A percentile compares a stretch with the other conserved stretches of the same genome.
Conservation (phyloP, 345 rosid genomes). For the Balakata baccata region DNA sequence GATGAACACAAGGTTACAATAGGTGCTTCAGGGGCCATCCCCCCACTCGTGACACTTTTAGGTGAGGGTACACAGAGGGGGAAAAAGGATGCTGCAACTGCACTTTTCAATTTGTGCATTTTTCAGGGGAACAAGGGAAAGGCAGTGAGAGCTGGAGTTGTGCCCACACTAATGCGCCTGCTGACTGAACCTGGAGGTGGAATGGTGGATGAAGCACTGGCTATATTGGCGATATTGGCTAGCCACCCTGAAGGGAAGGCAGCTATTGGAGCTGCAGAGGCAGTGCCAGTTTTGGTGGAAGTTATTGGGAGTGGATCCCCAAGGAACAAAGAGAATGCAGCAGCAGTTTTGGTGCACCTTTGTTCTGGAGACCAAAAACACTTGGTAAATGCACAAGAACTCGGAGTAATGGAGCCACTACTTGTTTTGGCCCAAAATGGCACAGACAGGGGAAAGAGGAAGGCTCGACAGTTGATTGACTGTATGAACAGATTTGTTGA, state of each 20-base stretch:
- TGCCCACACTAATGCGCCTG: slow-evolving; percentile 37
- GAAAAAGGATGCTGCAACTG: slow-evolving; percentile 98
- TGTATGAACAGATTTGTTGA: slow-evolving; percentile 69
- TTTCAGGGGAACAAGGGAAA: slow-evolving; percentile 98
- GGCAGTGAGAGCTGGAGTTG: slow-evolving; percentile 81
- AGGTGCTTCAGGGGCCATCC: slow-evolving; percentile 81
- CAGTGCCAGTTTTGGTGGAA: slow-evolving; percentile 38
- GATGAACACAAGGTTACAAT: slow-evolving; percentile 93
- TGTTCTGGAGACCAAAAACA: slow-evolving; percentile 70
- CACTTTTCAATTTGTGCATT: slow-evolving; percentile 91
- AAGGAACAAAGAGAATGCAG: slow-evolving; percentile 43
- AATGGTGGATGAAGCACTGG: slow-evolving; percentile 50
- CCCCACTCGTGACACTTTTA: slow-evolving; percentile 76
- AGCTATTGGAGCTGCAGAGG: slow-evolving; percentile 43
- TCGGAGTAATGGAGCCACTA: slow-evolving; percentile 69
- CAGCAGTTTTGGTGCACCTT: slow-evolving; percentile 56
- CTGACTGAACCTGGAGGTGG: slow-evolving; percentile 44
- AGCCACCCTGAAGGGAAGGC: slow-evolving; percentile 46
- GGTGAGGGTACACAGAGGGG: slow-evolving; percentile 92
- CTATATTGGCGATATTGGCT: slow-evolving; percentile 40
- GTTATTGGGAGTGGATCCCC: slow-evolving; percentile 42
- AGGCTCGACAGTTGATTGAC: slow-evolving; percentile 85
- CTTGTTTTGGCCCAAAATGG: slow-evolving; percentile 80
- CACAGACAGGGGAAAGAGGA: slow-evolving; percentile 89
- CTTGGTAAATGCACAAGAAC: slow-evolving; percentile 71